phyloP scores from a whole-genome alignment of 805 yeast genomes.

The Lachancea waltii region DNA sequence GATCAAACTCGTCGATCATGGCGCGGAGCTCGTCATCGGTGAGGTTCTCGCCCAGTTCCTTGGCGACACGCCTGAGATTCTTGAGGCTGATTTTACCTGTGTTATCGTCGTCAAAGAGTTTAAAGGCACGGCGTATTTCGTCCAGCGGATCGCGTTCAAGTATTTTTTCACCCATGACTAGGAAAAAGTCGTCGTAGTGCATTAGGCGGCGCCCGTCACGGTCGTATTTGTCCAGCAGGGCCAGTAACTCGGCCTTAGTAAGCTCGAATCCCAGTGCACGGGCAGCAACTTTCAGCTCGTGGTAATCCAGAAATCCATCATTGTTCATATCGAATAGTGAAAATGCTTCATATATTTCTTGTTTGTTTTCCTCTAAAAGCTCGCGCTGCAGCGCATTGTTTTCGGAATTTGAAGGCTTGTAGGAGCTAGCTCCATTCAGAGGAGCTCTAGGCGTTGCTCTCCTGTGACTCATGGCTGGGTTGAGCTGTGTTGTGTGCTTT shows the following conservation, averaged over 20 bases:
- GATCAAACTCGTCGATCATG: conserved; percentile 95
- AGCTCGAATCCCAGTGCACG: conserved; percentile 89
- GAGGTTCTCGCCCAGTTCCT: conserved; percentile 85
- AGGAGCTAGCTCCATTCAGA: conserved; percentile 5
- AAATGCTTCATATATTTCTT: conserved; percentile 89
- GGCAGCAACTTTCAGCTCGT: conserved; percentile 89
- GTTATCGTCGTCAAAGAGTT: conserved; percentile 77
- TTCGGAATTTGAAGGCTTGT: conserved; percentile 7
- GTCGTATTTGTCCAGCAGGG: conserved; percentile 74
- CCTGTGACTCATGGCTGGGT: conserved; percentile 9
- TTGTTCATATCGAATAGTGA: conserved; percentile 85
- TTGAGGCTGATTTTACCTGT: conserved; percentile 82
- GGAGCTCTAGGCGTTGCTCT: conserved; percentile 9
- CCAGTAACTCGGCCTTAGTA: conserved; percentile 65
- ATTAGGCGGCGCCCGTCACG: conserved; percentile 67
- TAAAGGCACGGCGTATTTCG: conserved; percentile 85
- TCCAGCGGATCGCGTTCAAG: conserved; percentile 86
- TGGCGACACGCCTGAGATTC: conserved; percentile 81
- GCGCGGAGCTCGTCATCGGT: conserved; percentile 91
- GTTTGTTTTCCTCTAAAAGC: conserved; percentile 77
- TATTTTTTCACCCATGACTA: conserved; percentile 68
- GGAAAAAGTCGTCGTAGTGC: conserved; percentile 74
- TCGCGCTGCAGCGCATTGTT: conserved; percentile 39
- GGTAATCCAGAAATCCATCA: conserved; percentile 86
- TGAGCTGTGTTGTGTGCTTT: neutral